These are phyloP conservation scores for Cicer judaicum DNA, from an alignment of 306 rosid species.

Conservation along the genomic window DNA sequence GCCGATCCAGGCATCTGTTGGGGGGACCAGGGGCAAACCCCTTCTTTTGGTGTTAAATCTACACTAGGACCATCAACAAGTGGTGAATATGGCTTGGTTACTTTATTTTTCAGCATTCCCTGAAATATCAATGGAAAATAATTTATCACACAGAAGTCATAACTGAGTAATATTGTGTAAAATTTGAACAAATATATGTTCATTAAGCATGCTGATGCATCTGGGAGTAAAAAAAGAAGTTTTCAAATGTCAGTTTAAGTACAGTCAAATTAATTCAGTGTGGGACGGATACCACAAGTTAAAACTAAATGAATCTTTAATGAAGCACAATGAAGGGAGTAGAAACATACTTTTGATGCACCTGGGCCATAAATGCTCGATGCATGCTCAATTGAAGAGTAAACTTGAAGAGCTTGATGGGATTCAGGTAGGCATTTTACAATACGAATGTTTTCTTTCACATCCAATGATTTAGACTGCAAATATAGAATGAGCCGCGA, in stretches of 20 bases:
- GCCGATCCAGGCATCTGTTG: conserved; percentile 62
- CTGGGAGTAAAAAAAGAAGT: not conserved
- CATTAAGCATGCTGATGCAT: conserved; percentile 19
- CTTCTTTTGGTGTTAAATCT: conserved; percentile 65
- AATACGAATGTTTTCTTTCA: conserved; percentile 63
- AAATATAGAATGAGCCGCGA: conserved; percentile 72
- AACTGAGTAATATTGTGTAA: not conserved
- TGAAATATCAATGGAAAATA: conserved; percentile 53
- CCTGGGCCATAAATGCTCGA: conserved; percentile 70
- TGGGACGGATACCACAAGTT: not conserved
- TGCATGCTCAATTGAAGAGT: conserved; percentile 83
- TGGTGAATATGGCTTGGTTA: conserved; percentile 88
- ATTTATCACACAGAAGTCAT: conserved; percentile 17
- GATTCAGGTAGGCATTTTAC: conserved; percentile 75
- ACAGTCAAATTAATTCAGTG: conserved; percentile 5
- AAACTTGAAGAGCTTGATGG: conserved; percentile 72
- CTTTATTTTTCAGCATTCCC: conserved; percentile 58
- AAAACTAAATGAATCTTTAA: conserved; percentile 15
- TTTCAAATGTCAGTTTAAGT: conserved; percentile 17
- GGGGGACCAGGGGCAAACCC: conserved; percentile 53
- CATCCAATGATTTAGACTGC: conserved; percentile 65
- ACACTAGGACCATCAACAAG: conserved; percentile 52
- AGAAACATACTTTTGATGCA: conserved; percentile 67
- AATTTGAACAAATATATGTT: conserved; percentile 16
- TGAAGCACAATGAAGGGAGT: conserved; percentile 12